Base-by-base conservation (phyloP, 2,329 filamentous ascomycete genomes). In the Graphiopsis chlorocephala region DNA sequence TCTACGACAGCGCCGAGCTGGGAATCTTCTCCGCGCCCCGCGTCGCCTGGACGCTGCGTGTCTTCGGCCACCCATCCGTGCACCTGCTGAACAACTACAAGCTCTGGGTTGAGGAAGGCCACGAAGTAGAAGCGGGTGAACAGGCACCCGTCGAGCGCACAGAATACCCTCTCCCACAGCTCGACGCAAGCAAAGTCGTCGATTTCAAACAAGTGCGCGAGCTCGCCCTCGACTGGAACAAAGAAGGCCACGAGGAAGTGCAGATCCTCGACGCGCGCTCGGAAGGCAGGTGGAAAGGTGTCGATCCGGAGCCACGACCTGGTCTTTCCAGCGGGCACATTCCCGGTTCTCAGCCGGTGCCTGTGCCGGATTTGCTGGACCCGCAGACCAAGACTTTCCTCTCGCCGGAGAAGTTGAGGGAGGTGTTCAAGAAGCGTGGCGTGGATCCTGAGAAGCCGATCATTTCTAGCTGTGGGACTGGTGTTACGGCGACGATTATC, bases 61-160 rank as follows among this genome's bases (percentile, higher is more conserved):
- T 92, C 35, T 98, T 98, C 77, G 95, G 95, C 1, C 95, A 99
- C 76, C 82, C 87, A 52, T 89, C 87, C 68, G 94, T 99, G 15
- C 93, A 97, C 77, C 80, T 99, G 20, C 81, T 99, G 63, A 96
- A 99, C 81, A 99, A 99, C 80, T 99, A 97, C 81, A 91, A 89
- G 77, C 79, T 91, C n/a, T 99, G 93, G 92, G 88, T 94, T 1
- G 90, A 94, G 35, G 84, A 96, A 73, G 92, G 91, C 1, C 86
- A 88, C 69, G 91, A 93, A 0, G 90, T 89, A 0, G 93, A 97
- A 80, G 88, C 87, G n/a, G 93, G 94, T 3, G 82, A 88, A 72
- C 79, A 88, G 63, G 83, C 86, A 62, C 74, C 82, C 52, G 81
- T 77, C 2, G 71, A 77, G 8, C 66, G 68, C 26, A 77, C 77